These are phyloP conservation scores for Spizellomyces punctatus DNA, from an alignment of 192 early-diverging fungal species.

Conservation along the genomic window DNA sequence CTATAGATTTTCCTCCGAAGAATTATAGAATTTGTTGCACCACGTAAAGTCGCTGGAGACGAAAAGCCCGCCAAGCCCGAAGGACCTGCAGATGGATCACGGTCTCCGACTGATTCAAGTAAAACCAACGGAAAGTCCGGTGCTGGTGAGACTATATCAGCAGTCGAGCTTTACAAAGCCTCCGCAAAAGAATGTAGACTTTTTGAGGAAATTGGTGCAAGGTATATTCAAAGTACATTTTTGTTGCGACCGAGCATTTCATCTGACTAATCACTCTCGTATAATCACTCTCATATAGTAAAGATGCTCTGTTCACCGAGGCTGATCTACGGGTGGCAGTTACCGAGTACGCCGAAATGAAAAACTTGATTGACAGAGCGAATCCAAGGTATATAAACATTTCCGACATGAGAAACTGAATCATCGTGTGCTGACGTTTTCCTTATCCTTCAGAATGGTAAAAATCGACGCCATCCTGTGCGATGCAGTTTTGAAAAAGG, in stretches of 20 bases:
- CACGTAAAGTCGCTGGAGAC: conserved; percentile 26
- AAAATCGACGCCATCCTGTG: conserved; percentile 69
- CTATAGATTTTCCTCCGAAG: neutral
- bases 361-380: conserved; percentile 41
- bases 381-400: conserved; percentile 11
- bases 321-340: conserved; percentile 62
- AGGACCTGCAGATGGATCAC: too few relatives aligned
- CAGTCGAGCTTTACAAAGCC: conserved; percentile 36
- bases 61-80: conserved; percentile 17
- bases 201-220: conserved; percentile 35
- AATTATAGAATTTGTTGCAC: conserved; percentile 16
- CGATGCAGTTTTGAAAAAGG: conserved; percentile 68
- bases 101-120: too few relatives aligned
- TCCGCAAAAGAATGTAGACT: conserved; percentile 21
- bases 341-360: conserved; percentile 64
- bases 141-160: conserved; percentile 20
- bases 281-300: conserved; percentile 11
- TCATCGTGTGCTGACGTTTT: neutral
- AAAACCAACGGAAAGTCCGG: too few relatives aligned
- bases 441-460: conserved; percentile 42
- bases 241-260: too few relatives aligned
- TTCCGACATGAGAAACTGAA: too few relatives aligned
- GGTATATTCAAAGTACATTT: too few relatives aligned
- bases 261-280: too few relatives aligned
- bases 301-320: conserved; percentile 59